Conservation (phyloP, 257 asterid species). For the Przewalskia tangutica region DNA sequence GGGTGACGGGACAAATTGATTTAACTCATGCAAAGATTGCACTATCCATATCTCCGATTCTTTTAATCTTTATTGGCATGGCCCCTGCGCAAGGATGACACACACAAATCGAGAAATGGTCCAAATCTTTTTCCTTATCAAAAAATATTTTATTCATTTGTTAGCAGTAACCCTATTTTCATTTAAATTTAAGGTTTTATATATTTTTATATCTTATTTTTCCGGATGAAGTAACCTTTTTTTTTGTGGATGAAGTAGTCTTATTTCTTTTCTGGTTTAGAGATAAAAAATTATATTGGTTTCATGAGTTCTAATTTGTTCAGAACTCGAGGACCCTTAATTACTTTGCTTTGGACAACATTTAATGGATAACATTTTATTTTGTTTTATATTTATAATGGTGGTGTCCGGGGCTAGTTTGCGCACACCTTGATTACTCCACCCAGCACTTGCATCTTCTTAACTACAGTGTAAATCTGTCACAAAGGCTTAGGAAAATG, state of each 20-base stretch:
- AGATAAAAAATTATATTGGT: neutral
- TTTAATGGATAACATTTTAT: neutral
- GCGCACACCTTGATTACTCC: neutral
- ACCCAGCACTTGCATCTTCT: neutral
- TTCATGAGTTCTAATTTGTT: neutral
- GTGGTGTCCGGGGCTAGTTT: neutral
- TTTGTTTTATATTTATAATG: neutral
- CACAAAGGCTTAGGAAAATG: neutral
- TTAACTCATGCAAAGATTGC: neutral
- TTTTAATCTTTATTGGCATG: conserved; percentile 8
- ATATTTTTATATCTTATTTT: neutral
- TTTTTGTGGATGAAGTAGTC: neutral
- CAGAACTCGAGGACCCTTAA: neutral
- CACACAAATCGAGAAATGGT: neutral
- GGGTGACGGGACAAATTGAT: neutral
- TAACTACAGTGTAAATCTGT: neutral
- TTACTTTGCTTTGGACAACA: neutral
- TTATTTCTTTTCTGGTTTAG: neutral
- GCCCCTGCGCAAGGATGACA: conserved; percentile 26
- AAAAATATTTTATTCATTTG: neutral
- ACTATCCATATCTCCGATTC: neutral
- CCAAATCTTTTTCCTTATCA: neutral
- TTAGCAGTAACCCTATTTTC: neutral
- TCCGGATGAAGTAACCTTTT: neutral
- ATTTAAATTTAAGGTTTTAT: neutral